Evolutionary conservation across 495 filamentous ascomycete species (phyloP).

Genomic region (Massariosphaeria phaeospora): DNA sequence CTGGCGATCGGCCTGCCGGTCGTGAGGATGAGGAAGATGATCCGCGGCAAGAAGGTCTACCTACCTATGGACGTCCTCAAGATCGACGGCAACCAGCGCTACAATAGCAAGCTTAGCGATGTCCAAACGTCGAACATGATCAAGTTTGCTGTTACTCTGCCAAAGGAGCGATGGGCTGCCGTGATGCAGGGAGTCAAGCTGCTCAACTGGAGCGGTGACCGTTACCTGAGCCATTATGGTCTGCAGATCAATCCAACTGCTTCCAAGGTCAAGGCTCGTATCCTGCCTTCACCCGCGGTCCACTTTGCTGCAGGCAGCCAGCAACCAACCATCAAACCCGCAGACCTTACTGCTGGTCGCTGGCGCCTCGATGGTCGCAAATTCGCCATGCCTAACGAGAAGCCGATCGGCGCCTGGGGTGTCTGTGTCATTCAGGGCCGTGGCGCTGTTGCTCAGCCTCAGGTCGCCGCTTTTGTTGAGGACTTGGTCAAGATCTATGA

Average conservation of each 20-base stretch:
- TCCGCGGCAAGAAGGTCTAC: constrained; percentile 40
- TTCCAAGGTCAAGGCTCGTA: constrained; percentile 58
- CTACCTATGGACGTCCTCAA: constrained; percentile 76
- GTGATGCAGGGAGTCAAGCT: constrained; percentile 61
- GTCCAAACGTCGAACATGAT: constrained; percentile 76
- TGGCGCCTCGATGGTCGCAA: constrained; percentile 83
- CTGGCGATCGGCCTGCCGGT: constrained; percentile 60
- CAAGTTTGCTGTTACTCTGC: constrained; percentile 69
- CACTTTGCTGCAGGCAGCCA: constrained; percentile 45
- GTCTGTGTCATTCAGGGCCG: constrained; percentile 53
- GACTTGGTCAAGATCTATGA: constrained; percentile 56
- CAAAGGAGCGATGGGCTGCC: constrained; percentile 54
- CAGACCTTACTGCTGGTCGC: constrained; percentile 52
- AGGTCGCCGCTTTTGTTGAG: constrained; percentile 35
- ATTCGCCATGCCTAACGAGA: constrained; percentile 58
- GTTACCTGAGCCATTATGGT: constrained; percentile 61
- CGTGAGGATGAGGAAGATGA: constrained; percentile 61
- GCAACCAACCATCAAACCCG: constrained; percentile 50
- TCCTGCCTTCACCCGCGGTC: constrained; percentile 67
- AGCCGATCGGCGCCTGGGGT: constrained; percentile 64
- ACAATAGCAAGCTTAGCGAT: constrained; percentile 70
- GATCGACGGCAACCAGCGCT: constrained; percentile 64
- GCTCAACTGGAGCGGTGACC: constrained; percentile 65
- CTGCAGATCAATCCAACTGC: constrained; percentile 59
- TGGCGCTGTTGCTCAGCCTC: constrained; percentile 24